Evolutionary conservation across 2,329 filamentous ascomycete genomes (phyloP), one percentile per base, ranked within the genome.

Genomic region (Bertia moriformis): DNA sequence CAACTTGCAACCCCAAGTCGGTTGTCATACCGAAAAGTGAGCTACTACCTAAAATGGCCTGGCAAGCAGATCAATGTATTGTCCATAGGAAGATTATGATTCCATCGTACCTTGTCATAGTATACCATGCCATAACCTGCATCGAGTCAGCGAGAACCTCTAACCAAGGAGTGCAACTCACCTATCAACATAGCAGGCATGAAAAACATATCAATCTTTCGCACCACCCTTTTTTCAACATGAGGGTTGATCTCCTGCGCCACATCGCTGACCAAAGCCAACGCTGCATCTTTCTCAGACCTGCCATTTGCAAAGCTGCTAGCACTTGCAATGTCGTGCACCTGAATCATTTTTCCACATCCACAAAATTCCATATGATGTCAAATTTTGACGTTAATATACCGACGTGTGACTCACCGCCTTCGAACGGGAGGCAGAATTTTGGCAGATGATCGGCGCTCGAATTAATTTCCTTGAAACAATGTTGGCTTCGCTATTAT

Each of bases 21-120:
- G 61, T 60, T 0, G 79, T 84, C 80, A 87, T 84, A 45, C 82
- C 82, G 51, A 87, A 85, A 12, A 87, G 68, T 1, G 69, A 74
- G 0, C 82, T 81, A 18, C 73, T 75, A 14, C 82, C 82, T 2
- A 87, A 63, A 44, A 87, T 86, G 4, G 82, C 81, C 63, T 79
- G 37, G 4, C n/a, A n/a, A n/a, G n/a, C n/a, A n/a, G n/a, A n/a
- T n/a, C n/a, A n/a, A n/a, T n/a, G n/a, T n/a, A n/a, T n/a, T n/a
- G n/a, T n/a, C n/a, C n/a, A n/a, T n/a, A n/a, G n/a, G n/a, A n/a
- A 3, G 19, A 27, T n/a, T 15, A 17, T 20, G 5, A 36, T 18
- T 7, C 7, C 5, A 37, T 18, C 45, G 18, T 49, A 69, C 67
- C 53, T 82, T 83, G 53, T 83, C 78, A 51, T 80, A 81, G 55